These are phyloP conservation scores for Yamadazyma takamatsuzukensis DNA, from an alignment of 805 yeast species.

Conservation along the genomic window DNA sequence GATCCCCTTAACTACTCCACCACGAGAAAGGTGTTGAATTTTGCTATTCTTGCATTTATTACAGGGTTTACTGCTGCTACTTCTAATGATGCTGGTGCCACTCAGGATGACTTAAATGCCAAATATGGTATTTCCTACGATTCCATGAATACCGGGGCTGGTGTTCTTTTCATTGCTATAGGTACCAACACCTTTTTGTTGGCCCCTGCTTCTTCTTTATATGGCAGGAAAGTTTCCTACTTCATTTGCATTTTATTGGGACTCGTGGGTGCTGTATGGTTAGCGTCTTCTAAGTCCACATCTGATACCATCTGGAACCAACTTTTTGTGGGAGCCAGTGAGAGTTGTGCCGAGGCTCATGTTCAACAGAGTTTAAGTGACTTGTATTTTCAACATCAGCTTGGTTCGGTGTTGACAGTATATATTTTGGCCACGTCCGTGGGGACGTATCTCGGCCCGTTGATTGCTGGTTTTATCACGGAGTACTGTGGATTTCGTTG, in stretches of 20 bases:
- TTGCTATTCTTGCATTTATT: conserved; percentile 35
- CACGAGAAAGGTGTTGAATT: conserved; percentile 34
- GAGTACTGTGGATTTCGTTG: conserved; percentile 50
- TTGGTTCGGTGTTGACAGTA: conserved; percentile 48
- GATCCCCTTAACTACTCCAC: conserved; percentile 46
- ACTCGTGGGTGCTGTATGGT: conserved; percentile 44
- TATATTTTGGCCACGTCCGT: conserved; percentile 53
- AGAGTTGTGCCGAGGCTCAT: conserved; percentile 43
- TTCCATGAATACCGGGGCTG: conserved; percentile 49
- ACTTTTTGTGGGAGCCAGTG: conserved; percentile 38
- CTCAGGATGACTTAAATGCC: conserved; percentile 43
- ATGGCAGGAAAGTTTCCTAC: conserved; percentile 43
- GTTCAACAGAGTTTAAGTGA: conserved; percentile 36
- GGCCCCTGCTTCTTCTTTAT: conserved; percentile 43
- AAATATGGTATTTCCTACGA: conserved; percentile 41
- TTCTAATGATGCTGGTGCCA: conserved; percentile 48
- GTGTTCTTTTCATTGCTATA: conserved; percentile 43
- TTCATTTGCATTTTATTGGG: conserved; percentile 39
- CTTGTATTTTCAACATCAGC: conserved; percentile 39
- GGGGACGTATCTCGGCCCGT: conserved; percentile 56
- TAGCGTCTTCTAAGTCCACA: conserved; percentile 30
- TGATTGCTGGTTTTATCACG: conserved; percentile 55
- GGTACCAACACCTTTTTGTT: conserved; percentile 42
- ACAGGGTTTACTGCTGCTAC: conserved; percentile 49
- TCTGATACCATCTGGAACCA: conserved; percentile 47